These are phyloP conservation scores for Emericellopsis atlantica DNA, from an alignment of 2,329 filamentous ascomycete genomes.

Conservation along the genomic window DNA sequence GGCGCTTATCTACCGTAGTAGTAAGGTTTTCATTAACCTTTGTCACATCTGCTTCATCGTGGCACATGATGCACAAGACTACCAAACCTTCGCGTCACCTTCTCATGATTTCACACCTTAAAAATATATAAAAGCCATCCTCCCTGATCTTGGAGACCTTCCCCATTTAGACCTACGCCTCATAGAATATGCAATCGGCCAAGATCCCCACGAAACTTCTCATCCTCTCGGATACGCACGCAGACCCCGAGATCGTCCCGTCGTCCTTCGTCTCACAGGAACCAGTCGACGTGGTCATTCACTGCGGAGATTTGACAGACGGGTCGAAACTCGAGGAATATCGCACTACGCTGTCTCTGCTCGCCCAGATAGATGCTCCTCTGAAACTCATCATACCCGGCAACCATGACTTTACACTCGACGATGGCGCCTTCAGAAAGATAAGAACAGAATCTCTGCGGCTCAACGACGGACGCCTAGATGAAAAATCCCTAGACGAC, in stretches of 20 bases:
- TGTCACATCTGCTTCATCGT: too few species aligned
- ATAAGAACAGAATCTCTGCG: background rate
- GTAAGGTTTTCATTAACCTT: too few species aligned
- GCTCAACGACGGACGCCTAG: too few species aligned
- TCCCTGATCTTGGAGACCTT: too few species aligned
- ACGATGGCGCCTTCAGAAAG: conserved; percentile 14
- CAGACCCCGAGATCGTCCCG: background rate
- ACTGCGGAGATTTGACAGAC: conserved; percentile 36
- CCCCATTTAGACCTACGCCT: too few species aligned
- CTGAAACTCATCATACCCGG: conserved; percentile 37
- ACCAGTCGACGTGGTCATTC: conserved; percentile 27
- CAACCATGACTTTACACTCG: conserved; percentile 36
- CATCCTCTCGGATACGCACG: background rate
- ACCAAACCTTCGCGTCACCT: too few species aligned
- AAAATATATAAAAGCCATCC: too few species aligned
- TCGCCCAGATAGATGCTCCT: conserved; percentile 24
- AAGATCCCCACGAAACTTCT: background rate
- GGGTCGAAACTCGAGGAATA: conserved; percentile 28
- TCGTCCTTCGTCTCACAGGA: background rate
- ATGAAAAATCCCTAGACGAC: too few species aligned
- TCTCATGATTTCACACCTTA: too few species aligned
- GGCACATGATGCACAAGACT: too few species aligned
- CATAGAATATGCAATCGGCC: too few species aligned
- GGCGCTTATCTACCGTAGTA: too few species aligned
- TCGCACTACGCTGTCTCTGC: conserved; percentile 18